A percentile compares a stretch with the other conserved stretches of the same genome.
These are phyloP conservation scores for Xylaria bambusicola DNA, from an alignment of 495 filamentous ascomycete genomes.

Conservation along the genomic window DNA sequence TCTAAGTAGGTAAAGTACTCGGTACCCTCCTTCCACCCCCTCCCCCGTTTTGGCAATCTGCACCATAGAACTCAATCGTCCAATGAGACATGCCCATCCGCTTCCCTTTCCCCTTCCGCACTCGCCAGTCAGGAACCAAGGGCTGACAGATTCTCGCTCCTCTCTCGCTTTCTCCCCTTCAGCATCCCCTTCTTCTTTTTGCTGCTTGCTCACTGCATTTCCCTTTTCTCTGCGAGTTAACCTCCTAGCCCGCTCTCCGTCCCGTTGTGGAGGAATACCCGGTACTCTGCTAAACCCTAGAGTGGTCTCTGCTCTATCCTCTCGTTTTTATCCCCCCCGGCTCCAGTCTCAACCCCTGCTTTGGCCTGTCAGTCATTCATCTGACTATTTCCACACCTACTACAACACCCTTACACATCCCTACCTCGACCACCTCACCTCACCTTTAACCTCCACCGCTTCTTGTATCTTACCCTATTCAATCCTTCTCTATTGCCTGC, in stretches of 20 bases:
- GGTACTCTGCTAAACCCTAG: slow-evolving; percentile 13
- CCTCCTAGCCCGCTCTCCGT: slow-evolving; percentile 19
- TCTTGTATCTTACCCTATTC: slow-evolving; percentile 39
- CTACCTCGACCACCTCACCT: slow-evolving; percentile 5
- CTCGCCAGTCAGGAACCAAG: slow-evolving; percentile 24
- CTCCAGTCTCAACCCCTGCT: slow-evolving; percentile 29
- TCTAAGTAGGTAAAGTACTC: no score
- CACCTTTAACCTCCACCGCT: slow-evolving; percentile 39
- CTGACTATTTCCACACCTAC: slow-evolving; percentile 24
- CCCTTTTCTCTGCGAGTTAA: slow-evolving; percentile 8
- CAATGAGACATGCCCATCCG: slow-evolving; percentile 32
- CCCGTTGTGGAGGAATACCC: slow-evolving; percentile 16
- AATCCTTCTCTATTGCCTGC: slow-evolving; percentile 29
- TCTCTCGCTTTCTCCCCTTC: background rate
- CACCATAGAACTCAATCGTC: slow-evolving; percentile 23
- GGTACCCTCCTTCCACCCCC: no score
- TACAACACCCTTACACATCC: background rate
- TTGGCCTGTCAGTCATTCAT: slow-evolving; percentile 23
- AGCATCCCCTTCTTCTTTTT: background rate
- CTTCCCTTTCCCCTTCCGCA: slow-evolving; percentile 28
- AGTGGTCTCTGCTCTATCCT: slow-evolving; percentile 31
- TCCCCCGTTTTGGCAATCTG: slow-evolving; percentile 32
- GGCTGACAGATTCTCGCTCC: slow-evolving; percentile 28
- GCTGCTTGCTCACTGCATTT: slow-evolving; percentile 15
- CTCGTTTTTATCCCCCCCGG: slow-evolving; percentile 30